Conservation (phyloP, 768 basidiomycete species). For the Naganishia vishniacii region DNA sequence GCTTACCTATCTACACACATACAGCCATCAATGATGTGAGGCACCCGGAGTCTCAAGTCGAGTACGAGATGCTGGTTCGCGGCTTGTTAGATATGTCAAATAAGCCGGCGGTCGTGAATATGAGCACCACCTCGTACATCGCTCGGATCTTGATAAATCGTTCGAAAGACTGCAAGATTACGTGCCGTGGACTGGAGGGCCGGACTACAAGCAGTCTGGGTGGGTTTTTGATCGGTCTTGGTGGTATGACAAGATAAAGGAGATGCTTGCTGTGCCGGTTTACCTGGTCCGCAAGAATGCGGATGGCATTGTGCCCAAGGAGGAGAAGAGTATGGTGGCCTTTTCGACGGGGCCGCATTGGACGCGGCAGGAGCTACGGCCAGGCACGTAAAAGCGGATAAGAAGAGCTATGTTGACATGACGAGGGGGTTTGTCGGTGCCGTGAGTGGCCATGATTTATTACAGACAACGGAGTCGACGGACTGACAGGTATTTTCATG, state of each 20-base stretch:
- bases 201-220: background rate
- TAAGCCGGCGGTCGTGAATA: conserved; percentile 40
- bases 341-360: conserved; percentile 23
- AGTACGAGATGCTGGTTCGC: conserved; percentile 41
- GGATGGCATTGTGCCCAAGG: background rate
- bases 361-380: conserved; percentile 8
- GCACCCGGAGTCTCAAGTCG: conserved; percentile 17
- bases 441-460: background rate
- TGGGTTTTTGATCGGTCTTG: conserved; percentile 2
- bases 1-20: background rate
- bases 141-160: conserved; percentile 3
- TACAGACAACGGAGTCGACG: background rate
- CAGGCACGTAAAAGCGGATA: background rate
- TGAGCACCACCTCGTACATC: conserved; percentile 24
- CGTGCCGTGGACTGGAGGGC: background rate
- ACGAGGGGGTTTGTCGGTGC: too few species aligned
- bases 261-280: background rate
- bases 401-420: too few species aligned
- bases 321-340: conserved; percentile 19
- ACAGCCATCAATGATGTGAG: conserved; percentile 20
- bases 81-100: conserved; percentile 37
- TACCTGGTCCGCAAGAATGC: background rate
- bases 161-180: conserved; percentile 1
- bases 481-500: too few species aligned
- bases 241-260: background rate